Evolutionary conservation across 1,284 basidiomycete genomes (phyloP), one percentile per base, ranked within the genome.

Genomic region (Rhodotorula sp.): DNA sequence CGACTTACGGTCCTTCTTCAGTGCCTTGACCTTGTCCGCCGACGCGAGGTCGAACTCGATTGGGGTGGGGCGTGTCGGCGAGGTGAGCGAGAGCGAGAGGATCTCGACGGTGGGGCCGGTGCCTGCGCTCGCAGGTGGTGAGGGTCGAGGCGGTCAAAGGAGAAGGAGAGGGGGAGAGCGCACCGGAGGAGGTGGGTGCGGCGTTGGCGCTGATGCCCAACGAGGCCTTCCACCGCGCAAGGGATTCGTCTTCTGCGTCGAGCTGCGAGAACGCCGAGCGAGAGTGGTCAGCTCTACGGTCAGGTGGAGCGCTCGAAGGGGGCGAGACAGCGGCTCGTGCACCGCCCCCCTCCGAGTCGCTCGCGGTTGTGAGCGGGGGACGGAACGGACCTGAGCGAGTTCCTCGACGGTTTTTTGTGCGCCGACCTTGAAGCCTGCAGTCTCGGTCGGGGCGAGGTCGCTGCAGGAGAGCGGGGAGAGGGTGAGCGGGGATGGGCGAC

Each of bases 181-280:
- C 22, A 65, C 62, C 50, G 32, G 29, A 57, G 12, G 62, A 34
- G 0, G 36, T 44, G 21, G 80, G 81, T 10, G 76, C 62, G 36
- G 83, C 61, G 27, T 78, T 84, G 64, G 89, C 85, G 60, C 86
- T 86, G 76, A 95, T 88, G 66, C 94, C 94, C 48, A 96, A 85
- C 73, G 89, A 93, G 36, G 91, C 91, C 81, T 95, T 95, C 92
- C 92, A 95, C 74, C 91, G 89, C 64, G 84, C 83, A 17, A 87
- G 81, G 60, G 90, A 91, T 82, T 94, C 91, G 81, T 95, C 92
- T 71, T 90, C 85, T 21, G 89, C 90, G 82, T 94, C 92, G 66
- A 94, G 86, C 58, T 88, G 83, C 25, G 87, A 10, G 34, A 22
- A 27, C 27, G n/a, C 9, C 50, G 36, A 7, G 25, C n/a, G 41